Percentiles rank a stretch among this genome's conserved stretches.
phyloP scores from a whole-genome alignment of 805 yeast species.

The Lachancea fermentati region DNA sequence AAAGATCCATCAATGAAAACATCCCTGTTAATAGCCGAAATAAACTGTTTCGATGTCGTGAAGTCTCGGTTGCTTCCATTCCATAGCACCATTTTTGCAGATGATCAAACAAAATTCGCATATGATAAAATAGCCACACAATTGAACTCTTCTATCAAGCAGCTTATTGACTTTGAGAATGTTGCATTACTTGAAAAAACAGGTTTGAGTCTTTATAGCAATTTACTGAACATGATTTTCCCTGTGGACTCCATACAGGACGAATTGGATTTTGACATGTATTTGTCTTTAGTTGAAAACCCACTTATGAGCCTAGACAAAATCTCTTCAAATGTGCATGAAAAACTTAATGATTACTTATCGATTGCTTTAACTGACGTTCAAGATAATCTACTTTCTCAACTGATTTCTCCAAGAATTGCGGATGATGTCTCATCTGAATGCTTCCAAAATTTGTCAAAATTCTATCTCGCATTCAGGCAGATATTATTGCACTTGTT shows the following conservation, averaged over 20 bases:
- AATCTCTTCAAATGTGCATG: conserved; percentile 43
- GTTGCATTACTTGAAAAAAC: conserved; percentile 45
- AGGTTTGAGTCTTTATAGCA: conserved; percentile 52
- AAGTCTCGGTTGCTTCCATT: conserved; percentile 45
- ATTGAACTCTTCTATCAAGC: conserved; percentile 20
- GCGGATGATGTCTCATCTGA: conserved; percentile 49
- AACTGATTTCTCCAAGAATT: conserved; percentile 57
- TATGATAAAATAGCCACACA: conserved; percentile 30
- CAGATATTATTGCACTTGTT: conserved; percentile 33
- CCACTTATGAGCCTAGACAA: conserved; percentile 39
- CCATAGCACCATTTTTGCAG: conserved; percentile 31
- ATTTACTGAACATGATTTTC: conserved; percentile 66
- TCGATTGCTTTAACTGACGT: conserved; percentile 58
- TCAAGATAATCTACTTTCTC: conserved; percentile 50
- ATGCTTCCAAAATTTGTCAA: conserved; percentile 45
- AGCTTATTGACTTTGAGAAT: conserved; percentile 42
- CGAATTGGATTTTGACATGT: conserved; percentile 57
- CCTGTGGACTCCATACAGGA: conserved; percentile 45
- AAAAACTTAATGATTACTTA: conserved; percentile 36
- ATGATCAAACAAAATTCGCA: conserved; percentile 24
- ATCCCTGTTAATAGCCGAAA: conserved; percentile 37
- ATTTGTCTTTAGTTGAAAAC: conserved; percentile 60
- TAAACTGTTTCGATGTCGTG: conserved; percentile 58
- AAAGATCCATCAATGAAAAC: conserved; percentile 22
- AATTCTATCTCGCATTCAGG: conserved; percentile 35